A percentile compares a stretch with the other conserved stretches of the same genome.
These are phyloP conservation scores for Tephrocybe sp. DNA, from an alignment of 768 basidiomycete species.

Conservation along the genomic window DNA sequence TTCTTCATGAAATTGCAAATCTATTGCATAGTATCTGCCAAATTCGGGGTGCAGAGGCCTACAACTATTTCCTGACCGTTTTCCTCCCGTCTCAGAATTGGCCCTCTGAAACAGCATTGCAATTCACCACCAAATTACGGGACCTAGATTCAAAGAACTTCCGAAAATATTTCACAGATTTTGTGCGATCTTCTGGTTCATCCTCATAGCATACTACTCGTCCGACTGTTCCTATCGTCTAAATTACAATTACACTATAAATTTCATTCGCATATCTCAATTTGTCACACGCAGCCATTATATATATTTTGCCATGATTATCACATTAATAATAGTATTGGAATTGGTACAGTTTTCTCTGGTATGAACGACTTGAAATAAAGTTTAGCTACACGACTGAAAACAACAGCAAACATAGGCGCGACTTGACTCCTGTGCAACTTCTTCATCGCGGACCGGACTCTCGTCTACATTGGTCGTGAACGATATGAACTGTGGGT, in stretches of 20 bases:
- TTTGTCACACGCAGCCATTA: slow-evolving; percentile 3
- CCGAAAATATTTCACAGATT: slow-evolving; percentile 85
- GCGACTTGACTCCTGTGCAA: too few species aligned
- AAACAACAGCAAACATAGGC: too few species aligned
- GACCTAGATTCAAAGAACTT: slow-evolving; percentile 75
- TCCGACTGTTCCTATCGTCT: slow-evolving; percentile 9
- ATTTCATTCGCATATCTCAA: slow-evolving; percentile 12
- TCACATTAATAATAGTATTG: slow-evolving; percentile 3
- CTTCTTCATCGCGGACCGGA: too few species aligned
- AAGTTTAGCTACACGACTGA: too few species aligned
- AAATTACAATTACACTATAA: slow-evolving; percentile 12
- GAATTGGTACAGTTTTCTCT: too few species aligned
- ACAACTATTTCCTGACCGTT: slow-evolving; percentile 72
- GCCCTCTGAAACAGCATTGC: slow-evolving; percentile 69
- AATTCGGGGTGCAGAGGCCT: slow-evolving; percentile 79
- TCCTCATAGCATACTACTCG: slow-evolving; percentile 49
- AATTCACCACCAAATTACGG: slow-evolving; percentile 76
- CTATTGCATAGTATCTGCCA: slow-evolving; percentile 79
- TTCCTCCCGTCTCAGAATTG: slow-evolving; percentile 90
- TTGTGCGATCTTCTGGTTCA: slow-evolving; percentile 72
- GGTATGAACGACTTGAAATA: too few species aligned
- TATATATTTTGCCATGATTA: slow-evolving; percentile 6
- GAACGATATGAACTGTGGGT: slow-evolving; percentile 10
- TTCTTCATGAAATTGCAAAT: slow-evolving; percentile 85
- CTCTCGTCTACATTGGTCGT: too few species aligned